phyloP scores from a whole-genome alignment of 805 yeast genomes.

The Spathaspora gorwiae region DNA sequence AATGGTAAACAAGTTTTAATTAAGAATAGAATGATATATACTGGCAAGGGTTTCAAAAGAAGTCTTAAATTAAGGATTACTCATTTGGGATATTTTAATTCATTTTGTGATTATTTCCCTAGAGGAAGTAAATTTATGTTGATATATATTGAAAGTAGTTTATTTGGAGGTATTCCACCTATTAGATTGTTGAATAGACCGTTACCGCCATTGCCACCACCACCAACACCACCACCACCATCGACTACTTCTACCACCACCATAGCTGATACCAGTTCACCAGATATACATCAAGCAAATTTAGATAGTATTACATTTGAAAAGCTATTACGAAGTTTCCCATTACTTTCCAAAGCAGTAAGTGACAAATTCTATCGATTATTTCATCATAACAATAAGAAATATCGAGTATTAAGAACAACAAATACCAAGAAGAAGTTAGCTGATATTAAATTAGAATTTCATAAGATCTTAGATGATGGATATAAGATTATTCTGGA shows the following conservation, averaged over 20 bases:
- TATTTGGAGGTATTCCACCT: constrained; percentile 36
- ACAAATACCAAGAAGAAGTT: constrained; percentile 22
- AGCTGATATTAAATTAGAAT: constrained; percentile 23
- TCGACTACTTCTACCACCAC: neutral
- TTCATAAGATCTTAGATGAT: constrained; percentile 28
- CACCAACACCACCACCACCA: neutral
- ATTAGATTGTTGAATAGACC: neutral
- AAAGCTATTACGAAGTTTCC: constrained; percentile 32
- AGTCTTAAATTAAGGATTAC: constrained; percentile 42
- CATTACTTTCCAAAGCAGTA: constrained; percentile 36
- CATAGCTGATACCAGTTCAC: too few species aligned
- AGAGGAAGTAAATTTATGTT: constrained; percentile 53
- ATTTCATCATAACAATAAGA: constrained; percentile 37
- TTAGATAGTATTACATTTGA: constrained; percentile 26
- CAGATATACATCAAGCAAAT: neutral
- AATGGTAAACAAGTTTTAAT: constrained; percentile 54
- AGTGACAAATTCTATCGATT: constrained; percentile 33
- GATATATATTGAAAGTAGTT: constrained; percentile 52
- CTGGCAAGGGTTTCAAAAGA: constrained; percentile 55
- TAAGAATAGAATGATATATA: constrained; percentile 49
- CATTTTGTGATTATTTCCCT: constrained; percentile 58
- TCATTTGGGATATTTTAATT: constrained; percentile 43
- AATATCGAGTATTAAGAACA: constrained; percentile 26
- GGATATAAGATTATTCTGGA: constrained; percentile 35
- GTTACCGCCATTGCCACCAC: neutral